Percentiles rank a stretch among this genome's conserved stretches.
These are phyloP conservation scores for Phytophthora boehmeriae DNA, from an alignment of 352 stramenopile species.

Conservation along the genomic window DNA sequence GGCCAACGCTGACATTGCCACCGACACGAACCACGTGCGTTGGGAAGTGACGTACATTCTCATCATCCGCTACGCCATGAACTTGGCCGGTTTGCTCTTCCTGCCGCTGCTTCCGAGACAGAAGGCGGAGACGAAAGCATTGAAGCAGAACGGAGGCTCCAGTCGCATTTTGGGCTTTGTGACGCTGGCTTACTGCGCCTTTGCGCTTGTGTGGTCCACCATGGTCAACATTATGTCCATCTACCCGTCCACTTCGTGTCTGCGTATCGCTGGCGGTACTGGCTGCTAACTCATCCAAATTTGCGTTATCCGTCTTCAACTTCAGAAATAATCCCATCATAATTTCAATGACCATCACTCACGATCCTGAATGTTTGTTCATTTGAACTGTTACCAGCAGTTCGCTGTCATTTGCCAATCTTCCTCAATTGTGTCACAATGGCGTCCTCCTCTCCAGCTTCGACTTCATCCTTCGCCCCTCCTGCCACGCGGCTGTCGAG, in stretches of 20 bases:
- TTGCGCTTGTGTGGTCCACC: slow-evolving; percentile 33
- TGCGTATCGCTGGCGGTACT: slow-evolving; percentile 33
- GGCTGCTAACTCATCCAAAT: slow-evolving; percentile 29
- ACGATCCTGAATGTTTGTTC: background rate
- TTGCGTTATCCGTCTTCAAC: background rate
- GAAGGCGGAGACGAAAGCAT: slow-evolving; percentile 49
- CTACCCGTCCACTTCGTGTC: slow-evolving; percentile 33
- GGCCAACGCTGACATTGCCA: slow-evolving; percentile 42
- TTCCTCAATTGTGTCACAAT: slow-evolving; percentile 7
- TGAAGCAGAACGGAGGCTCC: slow-evolving; percentile 44
- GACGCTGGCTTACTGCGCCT: slow-evolving; percentile 44
- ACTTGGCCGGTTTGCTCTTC: slow-evolving; percentile 34
- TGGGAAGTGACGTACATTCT: slow-evolving; percentile 50
- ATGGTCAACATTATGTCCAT: slow-evolving; percentile 47
- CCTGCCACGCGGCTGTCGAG: slow-evolving; percentile 43
- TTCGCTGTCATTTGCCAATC: slow-evolving; percentile 19
- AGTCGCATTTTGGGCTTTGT: slow-evolving; percentile 42
- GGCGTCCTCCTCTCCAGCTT: background rate
- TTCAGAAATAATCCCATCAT: background rate
- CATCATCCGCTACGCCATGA: slow-evolving; percentile 49
- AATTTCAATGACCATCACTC: too few relatives aligned
- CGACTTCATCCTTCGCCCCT: slow-evolving; percentile 41
- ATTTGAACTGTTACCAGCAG: background rate
- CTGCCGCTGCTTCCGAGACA: slow-evolving; percentile 50
- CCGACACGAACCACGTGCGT: slow-evolving; percentile 41